Evolutionary conservation across 2,329 filamentous ascomycete species (phyloP).

Genomic region (Hymenoscyphus albidus): DNA sequence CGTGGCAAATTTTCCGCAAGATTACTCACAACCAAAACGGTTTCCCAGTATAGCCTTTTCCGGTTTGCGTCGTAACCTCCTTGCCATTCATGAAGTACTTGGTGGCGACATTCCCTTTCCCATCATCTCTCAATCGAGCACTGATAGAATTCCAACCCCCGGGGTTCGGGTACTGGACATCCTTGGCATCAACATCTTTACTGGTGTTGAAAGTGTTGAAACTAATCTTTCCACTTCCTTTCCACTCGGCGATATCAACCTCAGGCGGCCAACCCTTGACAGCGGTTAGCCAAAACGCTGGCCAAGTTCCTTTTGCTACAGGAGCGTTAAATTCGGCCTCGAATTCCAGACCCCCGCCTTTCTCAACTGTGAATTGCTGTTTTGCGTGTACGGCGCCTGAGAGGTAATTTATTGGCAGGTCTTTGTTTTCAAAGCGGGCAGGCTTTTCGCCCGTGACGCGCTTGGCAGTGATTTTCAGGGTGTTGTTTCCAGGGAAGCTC

Average conservation of each 20-base stretch:
- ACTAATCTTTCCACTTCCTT: conserved; percentile 49
- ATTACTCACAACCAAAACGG: conserved; percentile 30
- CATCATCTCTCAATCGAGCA: conserved; percentile 46
- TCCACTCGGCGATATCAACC: conserved; percentile 60
- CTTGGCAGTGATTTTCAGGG: conserved; percentile 20
- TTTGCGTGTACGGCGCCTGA: conserved; percentile 42
- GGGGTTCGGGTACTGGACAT: conserved; percentile 46
- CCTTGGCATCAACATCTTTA: conserved; percentile 42
- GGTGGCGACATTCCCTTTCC: conserved; percentile 49
- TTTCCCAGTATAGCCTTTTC: conserved; percentile 46
- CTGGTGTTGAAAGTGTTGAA: conserved; percentile 55
- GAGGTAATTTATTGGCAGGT: conserved; percentile 47
- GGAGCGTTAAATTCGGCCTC: conserved; percentile 39
- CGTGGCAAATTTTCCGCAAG: not conserved
- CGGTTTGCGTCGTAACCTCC: conserved; percentile 48
- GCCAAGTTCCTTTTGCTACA: conserved; percentile 47
- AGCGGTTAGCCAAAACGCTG: conserved; percentile 55
- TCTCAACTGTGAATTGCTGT: conserved; percentile 39
- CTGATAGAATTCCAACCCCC: conserved; percentile 46
- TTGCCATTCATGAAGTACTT: conserved; percentile 52
- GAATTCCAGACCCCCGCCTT: conserved; percentile 39
- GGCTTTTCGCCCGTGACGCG: conserved; percentile 24
- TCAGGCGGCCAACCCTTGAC: conserved; percentile 55
- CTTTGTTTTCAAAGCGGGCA: conserved; percentile 30
- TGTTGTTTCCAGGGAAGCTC: conserved; percentile 29